These are phyloP conservation scores for Omphalotus guepiniiformis DNA, from an alignment of 768 basidiomycete species.

Conservation along the genomic window DNA sequence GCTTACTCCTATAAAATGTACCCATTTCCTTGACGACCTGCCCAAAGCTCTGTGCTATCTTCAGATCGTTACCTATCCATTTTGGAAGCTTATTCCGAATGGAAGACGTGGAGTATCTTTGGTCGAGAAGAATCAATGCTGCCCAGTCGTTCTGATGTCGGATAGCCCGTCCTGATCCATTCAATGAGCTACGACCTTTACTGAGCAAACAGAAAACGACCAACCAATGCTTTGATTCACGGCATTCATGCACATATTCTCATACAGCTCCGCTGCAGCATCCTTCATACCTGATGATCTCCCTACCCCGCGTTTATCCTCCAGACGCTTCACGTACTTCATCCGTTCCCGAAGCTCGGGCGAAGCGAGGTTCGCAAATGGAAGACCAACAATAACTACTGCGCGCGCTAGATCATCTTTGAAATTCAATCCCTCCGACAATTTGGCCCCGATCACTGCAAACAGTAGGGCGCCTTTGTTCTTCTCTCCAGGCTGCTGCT, in stretches of 20 bases:
- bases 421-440: constrained; percentile 89
- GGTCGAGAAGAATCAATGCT: constrained; percentile 81
- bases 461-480: constrained; percentile 76
- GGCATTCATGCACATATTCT: constrained; percentile 88
- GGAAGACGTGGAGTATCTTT: constrained; percentile 64
- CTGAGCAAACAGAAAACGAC: constrained; percentile 19
- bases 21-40: constrained; percentile 66
- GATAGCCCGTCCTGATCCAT: constrained; percentile 76
- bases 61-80: constrained; percentile 75
- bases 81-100: constrained; percentile 81
- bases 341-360: constrained; percentile 89
- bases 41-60: constrained; percentile 63
- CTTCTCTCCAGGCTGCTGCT: no score
- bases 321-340: constrained; percentile 73
- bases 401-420: constrained; percentile 80
- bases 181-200: background rate
- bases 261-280: constrained; percentile 80
- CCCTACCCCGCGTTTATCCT: constrained; percentile 35
- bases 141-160: constrained; percentile 92
- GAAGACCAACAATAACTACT: constrained; percentile 85
- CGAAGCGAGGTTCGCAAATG: constrained; percentile 90
- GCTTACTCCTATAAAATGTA: no score
- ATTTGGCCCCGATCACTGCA: constrained; percentile 93
- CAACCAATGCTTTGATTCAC: constrained; percentile 97
- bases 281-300: constrained; percentile 35